Conservation (phyloP, 2,329 filamentous ascomycete genomes). For the Alternaria sp. region DNA sequence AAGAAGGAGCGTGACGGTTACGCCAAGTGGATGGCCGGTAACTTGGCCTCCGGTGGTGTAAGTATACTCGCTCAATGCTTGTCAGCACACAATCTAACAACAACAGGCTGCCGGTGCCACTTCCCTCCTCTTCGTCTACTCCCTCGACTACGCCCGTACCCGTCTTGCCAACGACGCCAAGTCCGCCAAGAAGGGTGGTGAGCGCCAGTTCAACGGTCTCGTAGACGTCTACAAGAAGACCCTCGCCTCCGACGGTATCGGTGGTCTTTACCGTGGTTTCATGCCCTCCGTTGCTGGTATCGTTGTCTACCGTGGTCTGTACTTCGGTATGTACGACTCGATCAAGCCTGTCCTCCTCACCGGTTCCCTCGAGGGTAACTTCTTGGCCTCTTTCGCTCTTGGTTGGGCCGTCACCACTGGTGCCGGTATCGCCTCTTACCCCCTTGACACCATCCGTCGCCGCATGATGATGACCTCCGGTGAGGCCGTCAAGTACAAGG, state of each 20-base stretch:
- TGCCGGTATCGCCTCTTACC: slow-evolving; percentile 99
- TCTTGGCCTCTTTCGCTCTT: slow-evolving; percentile 98
- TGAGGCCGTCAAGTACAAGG: slow-evolving; percentile 99
- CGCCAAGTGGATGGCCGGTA: slow-evolving; percentile 98
- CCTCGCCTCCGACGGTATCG: slow-evolving; percentile 96
- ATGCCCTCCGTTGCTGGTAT: slow-evolving; percentile 99
- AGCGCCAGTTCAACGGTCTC: slow-evolving; percentile 99
- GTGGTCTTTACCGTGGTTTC: slow-evolving; percentile 99
- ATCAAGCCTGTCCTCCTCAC: slow-evolving; percentile 98
- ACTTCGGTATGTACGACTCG: slow-evolving; percentile 99
- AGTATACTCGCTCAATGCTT: slow-evolving; percentile 51
- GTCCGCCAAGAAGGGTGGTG: slow-evolving; percentile 95
- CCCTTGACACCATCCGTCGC: slow-evolving; percentile 99
- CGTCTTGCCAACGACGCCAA: slow-evolving; percentile 99
- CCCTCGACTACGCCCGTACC: slow-evolving; percentile 99
- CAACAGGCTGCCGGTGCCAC: slow-evolving; percentile 93
- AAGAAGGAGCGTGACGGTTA: slow-evolving; percentile 99
- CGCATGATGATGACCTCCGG: slow-evolving; percentile 99
- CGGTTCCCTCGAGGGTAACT: slow-evolving; percentile 93
- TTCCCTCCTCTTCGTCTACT: slow-evolving; percentile 99
- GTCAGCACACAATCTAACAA: slow-evolving; percentile 20
- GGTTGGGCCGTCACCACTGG: slow-evolving; percentile 99
- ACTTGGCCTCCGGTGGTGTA: slow-evolving; percentile 99
- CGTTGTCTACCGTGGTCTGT: slow-evolving; percentile 99
- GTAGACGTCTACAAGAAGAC: slow-evolving; percentile 99